phyloP scores from a whole-genome alignment of 1,284 basidiomycete genomes.

The Salmacisia buchloeana region DNA sequence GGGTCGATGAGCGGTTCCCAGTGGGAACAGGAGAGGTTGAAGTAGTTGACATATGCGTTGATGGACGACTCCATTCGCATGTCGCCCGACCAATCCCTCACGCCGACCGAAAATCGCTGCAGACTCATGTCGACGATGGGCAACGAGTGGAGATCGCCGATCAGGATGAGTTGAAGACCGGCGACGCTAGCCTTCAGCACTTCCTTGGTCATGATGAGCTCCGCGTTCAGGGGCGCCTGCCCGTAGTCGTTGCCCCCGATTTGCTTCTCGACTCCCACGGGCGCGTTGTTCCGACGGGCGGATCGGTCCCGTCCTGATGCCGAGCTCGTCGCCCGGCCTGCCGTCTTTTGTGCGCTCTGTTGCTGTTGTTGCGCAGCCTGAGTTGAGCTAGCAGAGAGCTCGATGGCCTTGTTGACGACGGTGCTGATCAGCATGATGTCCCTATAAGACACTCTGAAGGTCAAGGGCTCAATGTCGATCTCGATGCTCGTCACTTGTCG shows the following conservation, averaged over 20 bases:
- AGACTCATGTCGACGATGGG: slow-evolving; percentile 85
- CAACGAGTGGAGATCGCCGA: slow-evolving; percentile 91
- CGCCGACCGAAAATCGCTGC: slow-evolving; percentile 74
- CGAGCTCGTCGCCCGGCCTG: slow-evolving; percentile 31
- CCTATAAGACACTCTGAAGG: slow-evolving; percentile 85
- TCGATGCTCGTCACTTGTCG: slow-evolving; percentile 81
- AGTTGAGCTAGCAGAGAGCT: slow-evolving; percentile 54
- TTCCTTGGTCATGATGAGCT: slow-evolving; percentile 46
- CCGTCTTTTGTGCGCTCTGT: slow-evolving; percentile 5
- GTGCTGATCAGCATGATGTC: slow-evolving; percentile 85
- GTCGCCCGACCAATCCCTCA: slow-evolving; percentile 90
- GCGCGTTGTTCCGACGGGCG: not conserved
- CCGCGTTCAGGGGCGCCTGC: slow-evolving; percentile 23
- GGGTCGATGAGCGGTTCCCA: slow-evolving; percentile 99
- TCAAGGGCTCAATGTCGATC: slow-evolving; percentile 67
- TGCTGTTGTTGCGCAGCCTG: slow-evolving; percentile 7
- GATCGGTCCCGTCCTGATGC: slow-evolving; percentile 22
- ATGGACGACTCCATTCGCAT: slow-evolving; percentile 55
- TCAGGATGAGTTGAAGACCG: slow-evolving; percentile 85
- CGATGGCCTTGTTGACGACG: slow-evolving; percentile 81
- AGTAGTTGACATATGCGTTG: slow-evolving; percentile 82
- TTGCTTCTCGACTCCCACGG: slow-evolving; percentile 9
- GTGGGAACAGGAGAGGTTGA: slow-evolving; percentile 95
- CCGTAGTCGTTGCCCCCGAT: slow-evolving; percentile 1
- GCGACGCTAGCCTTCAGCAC: slow-evolving; percentile 38